These are phyloP conservation scores for Boehmeria nivea DNA, from an alignment of 306 rosid species.

Conservation along the genomic window DNA sequence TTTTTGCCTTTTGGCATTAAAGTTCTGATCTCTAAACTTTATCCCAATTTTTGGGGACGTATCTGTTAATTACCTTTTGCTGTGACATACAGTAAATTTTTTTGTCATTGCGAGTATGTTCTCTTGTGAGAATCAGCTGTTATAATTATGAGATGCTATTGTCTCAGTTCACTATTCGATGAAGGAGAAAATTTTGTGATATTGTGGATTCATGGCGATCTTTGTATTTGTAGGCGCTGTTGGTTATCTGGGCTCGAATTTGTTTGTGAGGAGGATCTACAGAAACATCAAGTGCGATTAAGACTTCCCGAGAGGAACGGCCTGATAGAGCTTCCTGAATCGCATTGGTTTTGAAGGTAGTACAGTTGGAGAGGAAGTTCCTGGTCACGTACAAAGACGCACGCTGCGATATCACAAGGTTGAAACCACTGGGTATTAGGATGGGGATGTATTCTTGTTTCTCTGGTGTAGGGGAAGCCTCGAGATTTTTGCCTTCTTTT, in stretches of 20 bases:
- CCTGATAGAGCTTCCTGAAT: conserved; percentile 41
- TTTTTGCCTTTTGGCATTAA: not conserved
- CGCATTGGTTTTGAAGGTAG: conserved; percentile 23
- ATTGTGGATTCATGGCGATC: conserved; percentile 3
- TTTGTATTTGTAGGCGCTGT: conserved; percentile 74
- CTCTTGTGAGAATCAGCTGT: not conserved
- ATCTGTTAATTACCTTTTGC: too few species aligned
- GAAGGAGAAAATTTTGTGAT: not conserved
- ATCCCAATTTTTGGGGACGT: too few species aligned
- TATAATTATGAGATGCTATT: not conserved
- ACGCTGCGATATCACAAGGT: conserved; percentile 31
- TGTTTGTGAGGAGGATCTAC: conserved; percentile 98
- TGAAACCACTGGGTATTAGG: conserved; percentile 45
- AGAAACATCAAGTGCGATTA: conserved; percentile 98
- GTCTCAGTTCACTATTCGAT: conserved; percentile 7
- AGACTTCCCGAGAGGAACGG: conserved; percentile 29
- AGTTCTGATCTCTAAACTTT: too few species aligned
- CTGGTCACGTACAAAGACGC: conserved; percentile 34
- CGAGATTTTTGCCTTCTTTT: conserved; percentile 29
- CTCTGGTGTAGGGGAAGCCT: conserved; percentile 56
- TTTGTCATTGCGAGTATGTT: too few species aligned
- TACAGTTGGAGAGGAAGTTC: conserved; percentile 40
- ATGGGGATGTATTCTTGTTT: conserved; percentile 54
- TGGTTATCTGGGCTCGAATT: conserved; percentile 90
- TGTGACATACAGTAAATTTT: too few species aligned